A percentile compares a stretch with the other conserved stretches of the same genome.
Evolutionary conservation across 495 filamentous ascomycete genomes (phyloP).

Genomic region (Podospora didyma): DNA sequence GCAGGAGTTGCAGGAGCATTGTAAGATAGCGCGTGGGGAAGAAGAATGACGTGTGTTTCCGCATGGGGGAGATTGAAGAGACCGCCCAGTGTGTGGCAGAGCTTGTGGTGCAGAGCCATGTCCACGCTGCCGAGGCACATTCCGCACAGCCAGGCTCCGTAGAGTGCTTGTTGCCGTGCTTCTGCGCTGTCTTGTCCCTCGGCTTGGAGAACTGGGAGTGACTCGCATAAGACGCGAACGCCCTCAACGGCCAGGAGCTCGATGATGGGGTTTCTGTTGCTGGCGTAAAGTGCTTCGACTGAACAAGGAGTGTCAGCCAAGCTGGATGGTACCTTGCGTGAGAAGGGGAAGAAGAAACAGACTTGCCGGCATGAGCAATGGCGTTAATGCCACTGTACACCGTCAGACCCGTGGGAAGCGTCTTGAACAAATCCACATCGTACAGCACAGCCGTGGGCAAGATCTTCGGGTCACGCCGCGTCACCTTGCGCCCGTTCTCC

Average conservation of each 20-base stretch:
- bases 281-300: constrained; percentile 65
- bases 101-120: constrained; percentile 69
- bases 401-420: constrained; percentile 55
- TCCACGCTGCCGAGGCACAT: constrained; percentile 61
- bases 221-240: constrained; percentile 46
- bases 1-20: constrained; percentile 61
- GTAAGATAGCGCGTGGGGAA: constrained; percentile 65
- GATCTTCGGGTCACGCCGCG: constrained; percentile 61
- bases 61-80: constrained; percentile 68
- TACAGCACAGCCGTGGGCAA: constrained; percentile 64
- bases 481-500: constrained; percentile 59
- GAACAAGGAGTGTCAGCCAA: not conserved
- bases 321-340: not conserved
- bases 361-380: constrained; percentile 55
- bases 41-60: constrained; percentile 64
- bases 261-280: constrained; percentile 58
- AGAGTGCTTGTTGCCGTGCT: constrained; percentile 56
- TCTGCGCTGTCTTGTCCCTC: constrained; percentile 29
- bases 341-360: not conserved
- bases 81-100: constrained; percentile 65
- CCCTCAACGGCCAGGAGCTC: constrained; percentile 56
- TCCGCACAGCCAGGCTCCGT: constrained; percentile 66
- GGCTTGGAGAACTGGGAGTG: constrained; percentile 56
- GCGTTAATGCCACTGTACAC: constrained; percentile 66
- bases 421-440: constrained; percentile 66